Conservation (phyloP, 2,329 filamentous ascomycete species). For the Xylariales sp. region DNA sequence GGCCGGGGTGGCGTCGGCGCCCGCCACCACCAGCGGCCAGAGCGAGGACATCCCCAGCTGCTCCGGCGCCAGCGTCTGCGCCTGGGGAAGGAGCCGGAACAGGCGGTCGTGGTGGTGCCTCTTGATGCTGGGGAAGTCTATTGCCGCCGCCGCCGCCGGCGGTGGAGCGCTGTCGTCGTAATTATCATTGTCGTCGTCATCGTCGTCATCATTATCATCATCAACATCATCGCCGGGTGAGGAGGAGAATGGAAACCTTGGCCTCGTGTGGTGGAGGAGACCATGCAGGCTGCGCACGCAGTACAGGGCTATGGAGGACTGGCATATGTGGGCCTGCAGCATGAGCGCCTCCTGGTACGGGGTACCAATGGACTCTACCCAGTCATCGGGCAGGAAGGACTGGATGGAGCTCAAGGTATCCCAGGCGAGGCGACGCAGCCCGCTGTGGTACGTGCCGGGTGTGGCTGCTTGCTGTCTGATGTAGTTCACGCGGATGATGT, state of each 20-base stretch:
- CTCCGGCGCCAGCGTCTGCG: neutral
- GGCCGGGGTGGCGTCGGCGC: no score
- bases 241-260: no score
- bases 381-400: conserved; percentile 22
- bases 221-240: no score
- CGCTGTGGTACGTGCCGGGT: neutral
- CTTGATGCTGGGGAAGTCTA: neutral
- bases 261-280: conserved; percentile 6
- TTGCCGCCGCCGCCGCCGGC: no score
- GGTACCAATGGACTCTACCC: conserved; percentile 16
- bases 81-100: no score
- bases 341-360: conserved; percentile 18
- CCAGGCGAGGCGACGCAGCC: conserved; percentile 8
- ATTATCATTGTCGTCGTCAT: no score
- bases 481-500: conserved; percentile 23
- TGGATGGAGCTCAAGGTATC: conserved; percentile 17
- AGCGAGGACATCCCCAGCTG: conserved; percentile 18
- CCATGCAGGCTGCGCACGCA: conserved; percentile 23
- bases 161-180: no score
- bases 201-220: no score
- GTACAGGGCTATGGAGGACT: conserved; percentile 22
- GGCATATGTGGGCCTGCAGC: conserved; percentile 24
- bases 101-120: no score
- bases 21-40: conserved; percentile 29
- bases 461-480: conserved; percentile 17